Conservation (phyloP, 768 basidiomycete genomes). For the Chiua virens region DNA sequence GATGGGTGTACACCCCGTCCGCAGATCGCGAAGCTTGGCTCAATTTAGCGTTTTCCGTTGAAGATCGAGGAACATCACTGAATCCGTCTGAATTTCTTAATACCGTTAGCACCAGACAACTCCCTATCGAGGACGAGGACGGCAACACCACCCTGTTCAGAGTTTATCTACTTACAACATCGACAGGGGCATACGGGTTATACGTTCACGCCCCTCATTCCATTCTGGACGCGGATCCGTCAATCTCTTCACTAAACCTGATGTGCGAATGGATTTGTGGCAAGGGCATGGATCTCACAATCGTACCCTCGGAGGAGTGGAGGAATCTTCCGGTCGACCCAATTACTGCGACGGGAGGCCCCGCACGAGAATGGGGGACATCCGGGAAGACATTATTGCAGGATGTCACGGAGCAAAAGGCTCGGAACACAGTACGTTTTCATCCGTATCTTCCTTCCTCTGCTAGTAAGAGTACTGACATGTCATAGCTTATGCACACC, state of each 20-base stretch:
- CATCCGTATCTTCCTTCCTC: background rate
- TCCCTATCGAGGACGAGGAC: constrained; percentile 16
- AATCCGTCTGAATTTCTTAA: constrained; percentile 16
- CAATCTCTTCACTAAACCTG: constrained; percentile 17
- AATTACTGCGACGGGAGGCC: constrained; percentile 25
- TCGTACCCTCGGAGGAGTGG: constrained; percentile 23
- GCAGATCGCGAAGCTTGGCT: constrained; percentile 24
- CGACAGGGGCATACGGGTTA: constrained; percentile 13
- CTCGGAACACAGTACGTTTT: constrained; percentile 7
- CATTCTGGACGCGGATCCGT: constrained; percentile 24
- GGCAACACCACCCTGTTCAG: constrained; percentile 3
- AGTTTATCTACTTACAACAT: constrained; percentile 13
- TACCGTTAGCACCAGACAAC: constrained; percentile 12
- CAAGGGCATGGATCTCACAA: constrained; percentile 8
- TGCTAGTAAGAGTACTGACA: background rate
- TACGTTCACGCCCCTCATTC: constrained; percentile 24
- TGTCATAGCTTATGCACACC: constrained; percentile 4
- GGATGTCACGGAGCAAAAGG: constrained; percentile 5
- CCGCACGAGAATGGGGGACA: constrained; percentile 14
- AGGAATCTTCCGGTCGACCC: constrained; percentile 28
- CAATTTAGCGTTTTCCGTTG: constrained; percentile 15
- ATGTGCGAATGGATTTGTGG: constrained; percentile 25
- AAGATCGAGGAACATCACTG: constrained; percentile 16
- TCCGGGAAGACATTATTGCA: constrained; percentile 15
- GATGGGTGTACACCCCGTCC: constrained; percentile 23